Evolutionary conservation across 2,329 filamentous ascomycete species (phyloP).

Genomic region (Fusarium setosum): DNA sequence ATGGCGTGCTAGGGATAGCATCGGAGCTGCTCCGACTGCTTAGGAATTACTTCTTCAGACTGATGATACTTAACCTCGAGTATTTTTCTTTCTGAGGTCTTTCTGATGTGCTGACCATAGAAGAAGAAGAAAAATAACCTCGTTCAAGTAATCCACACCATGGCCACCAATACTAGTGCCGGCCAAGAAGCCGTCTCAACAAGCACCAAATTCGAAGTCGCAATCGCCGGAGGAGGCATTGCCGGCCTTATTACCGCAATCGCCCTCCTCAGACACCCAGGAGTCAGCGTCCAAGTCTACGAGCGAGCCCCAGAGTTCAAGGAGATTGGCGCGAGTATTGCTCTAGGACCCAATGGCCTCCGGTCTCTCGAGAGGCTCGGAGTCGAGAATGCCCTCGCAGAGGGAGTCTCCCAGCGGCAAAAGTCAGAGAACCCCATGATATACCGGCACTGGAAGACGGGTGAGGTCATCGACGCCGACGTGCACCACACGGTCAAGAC

Average conservation of each 20-base stretch:
- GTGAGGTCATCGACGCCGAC: conserved; percentile 31
- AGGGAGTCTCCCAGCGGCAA: conserved; percentile 54
- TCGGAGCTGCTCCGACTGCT: not conserved
- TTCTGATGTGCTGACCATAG: not conserved
- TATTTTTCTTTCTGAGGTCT: not conserved
- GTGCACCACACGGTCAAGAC: conserved; percentile 51
- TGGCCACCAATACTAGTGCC: not conserved
- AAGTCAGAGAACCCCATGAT: conserved; percentile 57
- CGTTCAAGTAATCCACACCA: not conserved
- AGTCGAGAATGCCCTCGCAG: conserved; percentile 56
- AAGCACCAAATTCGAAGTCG: conserved; percentile 49
- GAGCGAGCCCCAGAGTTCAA: conserved; percentile 58
- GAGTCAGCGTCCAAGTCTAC: conserved; percentile 60
- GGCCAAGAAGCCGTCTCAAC: not conserved
- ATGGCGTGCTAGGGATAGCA: conserved; percentile 13
- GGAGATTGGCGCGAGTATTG: conserved; percentile 51
- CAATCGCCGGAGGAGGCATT: conserved; percentile 63
- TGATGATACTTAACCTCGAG: no score
- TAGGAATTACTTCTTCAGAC: not conserved
- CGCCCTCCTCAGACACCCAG: conserved; percentile 53
- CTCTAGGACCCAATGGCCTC: conserved; percentile 64
- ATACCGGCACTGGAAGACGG: conserved; percentile 50
- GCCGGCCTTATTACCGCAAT: conserved; percentile 61
- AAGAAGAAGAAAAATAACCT: not conserved
- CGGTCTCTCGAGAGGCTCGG: conserved; percentile 62